Conservation (phyloP, 2,329 filamentous ascomycete genomes). For the Aspergillus flavus region DNA sequence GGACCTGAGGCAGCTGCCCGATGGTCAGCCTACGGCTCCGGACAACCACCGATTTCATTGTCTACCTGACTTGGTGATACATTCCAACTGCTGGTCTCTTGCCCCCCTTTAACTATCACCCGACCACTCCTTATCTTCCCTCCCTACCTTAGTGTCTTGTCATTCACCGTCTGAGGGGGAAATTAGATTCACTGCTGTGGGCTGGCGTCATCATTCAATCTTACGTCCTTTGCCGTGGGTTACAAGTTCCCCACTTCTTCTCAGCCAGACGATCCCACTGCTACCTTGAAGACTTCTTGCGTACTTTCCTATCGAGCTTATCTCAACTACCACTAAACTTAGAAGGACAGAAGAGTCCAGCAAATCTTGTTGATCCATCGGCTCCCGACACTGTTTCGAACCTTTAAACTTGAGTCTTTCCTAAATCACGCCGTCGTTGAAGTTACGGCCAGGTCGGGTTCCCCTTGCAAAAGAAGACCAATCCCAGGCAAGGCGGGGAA, state of each 20-base stretch:
- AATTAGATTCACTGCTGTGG: neutral
- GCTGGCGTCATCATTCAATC: neutral
- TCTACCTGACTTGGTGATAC: slow-evolving; percentile 4
- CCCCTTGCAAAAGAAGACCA: slow-evolving; percentile 5
- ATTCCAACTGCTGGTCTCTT: neutral
- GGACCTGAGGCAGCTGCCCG: slow-evolving; percentile 6
- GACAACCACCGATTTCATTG: slow-evolving; percentile 6
- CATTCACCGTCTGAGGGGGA: slow-evolving; percentile 2
- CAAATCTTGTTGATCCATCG: neutral
- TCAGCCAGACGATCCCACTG: slow-evolving; percentile 9
- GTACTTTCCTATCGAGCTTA: neutral
- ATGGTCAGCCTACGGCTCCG: slow-evolving; percentile 2
- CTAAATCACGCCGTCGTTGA: neutral
- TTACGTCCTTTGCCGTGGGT: neutral
- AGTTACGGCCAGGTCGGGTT: slow-evolving; percentile 3
- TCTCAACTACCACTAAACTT: slow-evolving; percentile 2
- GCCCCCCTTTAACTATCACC: neutral
- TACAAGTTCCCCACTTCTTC: slow-evolving; percentile 9
- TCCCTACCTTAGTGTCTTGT: neutral
- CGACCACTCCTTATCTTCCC: neutral
- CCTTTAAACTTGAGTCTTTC: neutral
- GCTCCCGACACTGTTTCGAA: neutral
- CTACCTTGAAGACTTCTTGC: slow-evolving; percentile 4
- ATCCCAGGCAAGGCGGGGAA: slow-evolving; percentile 16
- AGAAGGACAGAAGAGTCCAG: neutral